Percentiles rank a stretch among this genome's conserved stretches.
These are phyloP conservation scores for Exophiala xenobiotica DNA, from an alignment of 2,329 filamentous ascomycete species.

Conservation along the genomic window DNA sequence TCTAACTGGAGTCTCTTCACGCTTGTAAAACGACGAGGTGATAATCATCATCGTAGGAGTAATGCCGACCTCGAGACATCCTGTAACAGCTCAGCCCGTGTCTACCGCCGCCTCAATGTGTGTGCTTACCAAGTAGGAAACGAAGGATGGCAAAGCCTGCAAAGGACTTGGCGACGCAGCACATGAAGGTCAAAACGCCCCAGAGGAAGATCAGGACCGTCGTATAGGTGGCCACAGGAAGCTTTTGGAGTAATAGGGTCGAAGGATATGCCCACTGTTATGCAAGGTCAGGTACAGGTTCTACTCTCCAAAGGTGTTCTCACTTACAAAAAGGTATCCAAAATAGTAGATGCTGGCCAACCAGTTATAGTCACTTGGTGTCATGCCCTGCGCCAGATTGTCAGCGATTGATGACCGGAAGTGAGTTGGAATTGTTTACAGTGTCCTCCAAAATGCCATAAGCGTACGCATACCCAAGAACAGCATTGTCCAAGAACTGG, in stretches of 20 bases:
- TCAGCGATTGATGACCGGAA: not conserved
- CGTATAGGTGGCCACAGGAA: constrained; percentile 44
- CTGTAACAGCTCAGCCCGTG: not conserved
- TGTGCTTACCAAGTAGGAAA: constrained; percentile 45
- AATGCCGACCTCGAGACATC: constrained; percentile 33
- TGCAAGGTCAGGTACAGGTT: not conserved
- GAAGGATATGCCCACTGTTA: constrained; percentile 41
- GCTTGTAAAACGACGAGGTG: constrained; percentile 39
- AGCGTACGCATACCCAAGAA: constrained; percentile 43
- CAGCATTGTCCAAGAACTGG: constrained; percentile 48
- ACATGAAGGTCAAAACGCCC: constrained; percentile 40
- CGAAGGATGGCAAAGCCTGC: constrained; percentile 46
- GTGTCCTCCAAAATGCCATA: constrained; percentile 38
- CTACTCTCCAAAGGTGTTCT: not conserved
- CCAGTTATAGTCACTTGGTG: constrained; percentile 41
- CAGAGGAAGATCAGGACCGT: constrained; percentile 42
- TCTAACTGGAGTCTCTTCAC: constrained; percentile 37
- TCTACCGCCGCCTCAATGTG: no score
- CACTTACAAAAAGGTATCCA: constrained; percentile 40
- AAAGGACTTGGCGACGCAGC: constrained; percentile 39
- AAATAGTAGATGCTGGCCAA: constrained; percentile 47
- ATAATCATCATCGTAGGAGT: constrained; percentile 34
- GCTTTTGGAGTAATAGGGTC: constrained; percentile 43
- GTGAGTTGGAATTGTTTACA: constrained; percentile 3
- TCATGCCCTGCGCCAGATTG: constrained; percentile 20